These are phyloP conservation scores for Hericium rajendrae DNA, from an alignment of 768 basidiomycete genomes.

Conservation along the genomic window DNA sequence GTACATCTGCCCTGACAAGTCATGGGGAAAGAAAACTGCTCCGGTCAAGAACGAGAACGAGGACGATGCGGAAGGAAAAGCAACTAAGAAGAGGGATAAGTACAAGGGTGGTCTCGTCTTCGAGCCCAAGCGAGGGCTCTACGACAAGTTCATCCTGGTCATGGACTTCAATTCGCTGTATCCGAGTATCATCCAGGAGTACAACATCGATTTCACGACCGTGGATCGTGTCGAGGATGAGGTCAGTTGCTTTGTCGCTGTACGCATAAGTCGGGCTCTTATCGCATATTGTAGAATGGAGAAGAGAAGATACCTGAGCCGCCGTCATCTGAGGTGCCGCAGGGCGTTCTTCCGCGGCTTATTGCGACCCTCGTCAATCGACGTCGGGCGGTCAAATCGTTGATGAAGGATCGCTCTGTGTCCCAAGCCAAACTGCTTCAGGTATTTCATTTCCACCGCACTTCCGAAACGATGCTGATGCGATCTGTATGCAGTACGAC, in stretches of 20 bases:
- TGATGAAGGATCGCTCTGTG: constrained; percentile 85
- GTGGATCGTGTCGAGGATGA: constrained; percentile 63
- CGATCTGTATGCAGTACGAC: constrained; percentile 54
- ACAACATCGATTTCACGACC: constrained; percentile 98
- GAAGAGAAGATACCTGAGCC: constrained; percentile 90
- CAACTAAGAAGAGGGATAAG: constrained; percentile 81
- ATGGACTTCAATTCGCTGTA: constrained; percentile 99
- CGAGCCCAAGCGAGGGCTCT: constrained; percentile 89
- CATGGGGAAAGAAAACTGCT: constrained; percentile 65
- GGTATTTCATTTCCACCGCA: constrained; percentile 32
- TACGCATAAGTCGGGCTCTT: background rate
- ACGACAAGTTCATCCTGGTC: constrained; percentile 95
- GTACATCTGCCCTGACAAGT: constrained; percentile 94
- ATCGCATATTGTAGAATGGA: constrained; percentile 28
- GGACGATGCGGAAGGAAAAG: constrained; percentile 37
- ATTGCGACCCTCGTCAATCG: constrained; percentile 94
- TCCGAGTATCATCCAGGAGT: constrained; percentile 98
- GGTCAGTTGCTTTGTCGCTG: constrained; percentile 20
- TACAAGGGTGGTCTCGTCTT: constrained; percentile 98
- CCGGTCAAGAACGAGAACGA: constrained; percentile 48
- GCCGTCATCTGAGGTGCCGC: constrained; percentile 55
- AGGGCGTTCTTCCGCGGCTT: constrained; percentile 92
- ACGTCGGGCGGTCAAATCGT: constrained; percentile 78
- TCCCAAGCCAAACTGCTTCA: constrained; percentile 73
- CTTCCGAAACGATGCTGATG: background rate